Evolutionary conservation across 805 yeast species (phyloP).

Genomic region (Candida chilensis): DNA sequence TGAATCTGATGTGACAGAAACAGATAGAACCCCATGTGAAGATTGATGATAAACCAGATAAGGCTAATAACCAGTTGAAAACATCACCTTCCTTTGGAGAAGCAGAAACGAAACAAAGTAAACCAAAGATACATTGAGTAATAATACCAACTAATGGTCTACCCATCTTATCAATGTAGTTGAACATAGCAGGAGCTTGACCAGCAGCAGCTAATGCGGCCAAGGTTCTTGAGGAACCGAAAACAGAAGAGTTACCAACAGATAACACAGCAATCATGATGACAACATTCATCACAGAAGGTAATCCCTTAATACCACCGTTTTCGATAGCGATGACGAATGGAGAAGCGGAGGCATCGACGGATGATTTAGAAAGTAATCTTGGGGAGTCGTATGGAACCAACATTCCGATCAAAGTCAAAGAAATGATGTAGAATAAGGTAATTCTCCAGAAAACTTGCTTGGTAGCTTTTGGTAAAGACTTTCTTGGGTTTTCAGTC

Average conservation of each 20-base stretch:
- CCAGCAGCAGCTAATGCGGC: slow-evolving; percentile 58
- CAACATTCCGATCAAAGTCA: slow-evolving; percentile 17
- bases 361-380: slow-evolving; percentile 36
- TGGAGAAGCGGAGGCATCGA: slow-evolving; percentile 64
- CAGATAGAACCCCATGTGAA: slow-evolving; percentile 76
- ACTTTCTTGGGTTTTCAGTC: slow-evolving; percentile 33
- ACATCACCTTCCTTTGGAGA: slow-evolving; percentile 45
- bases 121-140: slow-evolving; percentile 42
- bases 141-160: slow-evolving; percentile 55
- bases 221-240: slow-evolving; percentile 59
- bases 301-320: slow-evolving; percentile 58
- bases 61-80: slow-evolving; percentile 70
- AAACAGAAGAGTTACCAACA: slow-evolving; percentile 68
- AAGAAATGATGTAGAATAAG: slow-evolving; percentile 33
- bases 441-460: slow-evolving; percentile 50
- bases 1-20: slow-evolving; percentile 56
- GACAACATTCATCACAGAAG: slow-evolving; percentile 59
- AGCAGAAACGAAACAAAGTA: slow-evolving; percentile 55
- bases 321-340: slow-evolving; percentile 63
- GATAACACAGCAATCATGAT: slow-evolving; percentile 59
- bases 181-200: slow-evolving; percentile 47
- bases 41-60: slow-evolving; percentile 70
- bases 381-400: slow-evolving; percentile 12
- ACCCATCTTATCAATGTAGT: slow-evolving; percentile 58
- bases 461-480: slow-evolving; percentile 42